Conservation (phyloP, 2,329 filamentous ascomycete species). For the Botrytis aclada region DNA sequence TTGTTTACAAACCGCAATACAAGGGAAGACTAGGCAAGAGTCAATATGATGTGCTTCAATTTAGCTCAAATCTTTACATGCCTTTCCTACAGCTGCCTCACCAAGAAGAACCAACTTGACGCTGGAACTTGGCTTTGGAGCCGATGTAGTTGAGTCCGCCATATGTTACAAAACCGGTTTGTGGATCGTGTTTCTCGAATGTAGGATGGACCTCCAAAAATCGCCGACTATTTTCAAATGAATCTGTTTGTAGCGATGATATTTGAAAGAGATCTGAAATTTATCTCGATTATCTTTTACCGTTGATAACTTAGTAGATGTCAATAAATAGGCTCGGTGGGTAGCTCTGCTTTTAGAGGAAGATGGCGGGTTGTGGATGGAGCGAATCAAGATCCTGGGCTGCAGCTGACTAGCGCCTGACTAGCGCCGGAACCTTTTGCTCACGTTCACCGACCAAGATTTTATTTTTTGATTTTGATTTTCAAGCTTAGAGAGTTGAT, state of each 20-base stretch:
- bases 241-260: background rate
- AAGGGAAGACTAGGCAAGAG: slow-evolving; percentile 71
- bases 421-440: slow-evolving; percentile 9
- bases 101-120: slow-evolving; percentile 98
- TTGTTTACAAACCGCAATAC: slow-evolving; percentile 99
- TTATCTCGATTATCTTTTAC: background rate
- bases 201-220: slow-evolving; percentile 2
- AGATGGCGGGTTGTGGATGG: slow-evolving; percentile 5
- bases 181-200: background rate
- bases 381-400: slow-evolving; percentile 4
- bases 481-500: background rate
- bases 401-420: slow-evolving; percentile 1
- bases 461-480: slow-evolving; percentile 17
- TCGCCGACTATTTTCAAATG: background rate
- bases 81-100: slow-evolving; percentile 98
- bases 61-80: slow-evolving; percentile 41
- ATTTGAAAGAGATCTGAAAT: background rate
- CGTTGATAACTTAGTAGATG: slow-evolving; percentile 15
- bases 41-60: slow-evolving; percentile 22
- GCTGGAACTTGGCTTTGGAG: slow-evolving; percentile 96
- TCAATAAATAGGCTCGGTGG: slow-evolving; percentile 2
- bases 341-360: slow-evolving; percentile 17
- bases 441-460: slow-evolving; percentile 11
- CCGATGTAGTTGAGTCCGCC: slow-evolving; percentile 71
- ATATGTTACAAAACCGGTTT: slow-evolving; percentile 43